Conservation (phyloP, 2,329 filamentous ascomycete species). For the Simplicillium sp. region DNA sequence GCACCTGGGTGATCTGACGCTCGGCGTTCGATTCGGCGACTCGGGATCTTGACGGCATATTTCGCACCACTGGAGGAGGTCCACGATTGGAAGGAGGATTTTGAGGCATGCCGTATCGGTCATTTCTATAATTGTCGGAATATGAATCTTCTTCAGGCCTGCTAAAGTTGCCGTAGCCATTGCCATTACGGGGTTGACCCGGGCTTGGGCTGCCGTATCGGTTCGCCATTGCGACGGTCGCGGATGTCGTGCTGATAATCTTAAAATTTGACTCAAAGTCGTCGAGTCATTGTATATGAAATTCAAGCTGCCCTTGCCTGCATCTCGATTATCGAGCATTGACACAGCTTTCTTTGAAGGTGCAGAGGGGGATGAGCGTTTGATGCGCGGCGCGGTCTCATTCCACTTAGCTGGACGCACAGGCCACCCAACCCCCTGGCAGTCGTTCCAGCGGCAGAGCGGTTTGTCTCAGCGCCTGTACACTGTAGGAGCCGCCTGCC, state of each 20-base stretch:
- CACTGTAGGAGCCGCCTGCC: no score
- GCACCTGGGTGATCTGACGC: conserved; percentile 51
- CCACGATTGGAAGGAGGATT: conserved; percentile 20
- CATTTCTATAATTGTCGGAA: conserved; percentile 20
- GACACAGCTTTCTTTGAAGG: no score
- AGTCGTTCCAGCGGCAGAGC: no score
- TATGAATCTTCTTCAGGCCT: conserved; percentile 7
- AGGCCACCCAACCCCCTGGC: no score
- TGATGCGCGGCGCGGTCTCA: no score
- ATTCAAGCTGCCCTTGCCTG: no score
- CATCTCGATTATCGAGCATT: no score
- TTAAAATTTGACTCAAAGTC: no score
- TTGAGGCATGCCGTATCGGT: conserved; percentile 29
- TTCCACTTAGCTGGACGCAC: no score
- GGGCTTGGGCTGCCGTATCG: conserved; percentile 33
- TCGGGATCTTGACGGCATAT: conserved; percentile 24
- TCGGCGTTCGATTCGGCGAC: conserved; percentile 39
- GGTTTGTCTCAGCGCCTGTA: conserved; percentile 8
- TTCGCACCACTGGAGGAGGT: conserved; percentile 19
- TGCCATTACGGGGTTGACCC: conserved; percentile 17
- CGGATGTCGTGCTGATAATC: not conserved
- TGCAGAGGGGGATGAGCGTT: no score
- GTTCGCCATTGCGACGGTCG: conserved; percentile 33
- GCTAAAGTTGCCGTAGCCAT: conserved; percentile 34
- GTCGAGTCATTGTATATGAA: no score